A percentile compares a stretch with the other conserved stretches of the same genome.
phyloP scores from a whole-genome alignment of 306 rosid species.

The Heteromeles arbutifolia region DNA sequence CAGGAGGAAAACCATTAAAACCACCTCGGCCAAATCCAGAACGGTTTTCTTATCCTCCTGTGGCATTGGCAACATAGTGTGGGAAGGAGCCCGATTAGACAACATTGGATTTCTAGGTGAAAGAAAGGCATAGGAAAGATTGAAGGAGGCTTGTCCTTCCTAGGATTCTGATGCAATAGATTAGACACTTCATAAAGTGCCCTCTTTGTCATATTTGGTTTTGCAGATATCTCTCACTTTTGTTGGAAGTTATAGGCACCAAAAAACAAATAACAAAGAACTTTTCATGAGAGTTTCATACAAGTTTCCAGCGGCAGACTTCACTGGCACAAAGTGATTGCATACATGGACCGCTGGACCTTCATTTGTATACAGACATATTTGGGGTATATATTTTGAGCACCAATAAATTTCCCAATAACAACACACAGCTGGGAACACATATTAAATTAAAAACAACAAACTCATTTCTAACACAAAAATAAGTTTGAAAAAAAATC shows the following conservation, averaged over 20 bases:
- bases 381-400: no score
- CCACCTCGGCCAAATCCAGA: constrained; percentile 7
- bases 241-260: constrained; percentile 11
- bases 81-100: constrained; percentile 17
- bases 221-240: constrained; percentile 31
- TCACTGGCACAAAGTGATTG: no score
- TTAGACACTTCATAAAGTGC: constrained; percentile 32
- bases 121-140: constrained; percentile 16
- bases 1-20: constrained; percentile 13
- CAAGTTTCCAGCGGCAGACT: no score
- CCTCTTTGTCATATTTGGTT: constrained; percentile 20
- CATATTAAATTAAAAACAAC: no score
- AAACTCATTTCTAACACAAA: no score
- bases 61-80: constrained; percentile 7
- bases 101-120: constrained; percentile 21
- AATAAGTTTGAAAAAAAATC: no score
- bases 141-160: constrained; percentile 24
- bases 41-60: constrained; percentile 9
- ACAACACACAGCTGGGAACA: no score
- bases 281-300: no score
- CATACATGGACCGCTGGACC: no score
- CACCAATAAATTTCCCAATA: no score
- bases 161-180: constrained; percentile 32
- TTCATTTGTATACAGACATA: no score
- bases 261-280: no score